These are phyloP conservation scores for Holtermannia corniformis DNA, from an alignment of 768 basidiomycete genomes.

Conservation along the genomic window DNA sequence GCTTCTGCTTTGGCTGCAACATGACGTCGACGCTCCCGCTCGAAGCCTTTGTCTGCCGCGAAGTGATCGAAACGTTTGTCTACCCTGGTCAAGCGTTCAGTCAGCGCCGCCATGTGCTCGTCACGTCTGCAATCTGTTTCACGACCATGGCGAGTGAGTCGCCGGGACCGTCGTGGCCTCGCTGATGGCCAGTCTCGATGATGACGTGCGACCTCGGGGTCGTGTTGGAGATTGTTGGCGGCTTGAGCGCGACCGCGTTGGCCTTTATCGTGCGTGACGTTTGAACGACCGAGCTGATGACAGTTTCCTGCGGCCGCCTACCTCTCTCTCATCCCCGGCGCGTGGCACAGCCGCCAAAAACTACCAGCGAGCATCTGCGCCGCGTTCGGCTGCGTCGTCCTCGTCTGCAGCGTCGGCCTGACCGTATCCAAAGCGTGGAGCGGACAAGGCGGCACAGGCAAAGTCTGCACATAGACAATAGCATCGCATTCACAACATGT, in stretches of 20 bases:
- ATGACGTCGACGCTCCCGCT: constrained; percentile 98
- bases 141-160: constrained; percentile 68
- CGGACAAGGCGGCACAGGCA: constrained; percentile 53
- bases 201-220: constrained; percentile 96
- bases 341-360: constrained; percentile 63
- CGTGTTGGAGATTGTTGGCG: constrained; percentile 96
- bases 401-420: constrained; percentile 66
- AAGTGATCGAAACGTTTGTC: constrained; percentile 94
- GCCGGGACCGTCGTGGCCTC: neutral
- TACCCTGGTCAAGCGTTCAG: constrained; percentile 80
- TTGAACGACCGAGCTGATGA: neutral
- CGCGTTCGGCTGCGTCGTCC: constrained; percentile 63
- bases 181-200: constrained; percentile 57
- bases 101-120: constrained; percentile 73
- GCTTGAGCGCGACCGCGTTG: constrained; percentile 61
- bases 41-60: constrained; percentile 93
- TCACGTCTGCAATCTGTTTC: constrained; percentile 75
- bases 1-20: constrained; percentile 87
- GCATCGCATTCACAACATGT: neutral
- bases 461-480: constrained; percentile 54
- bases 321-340: constrained; percentile 37
- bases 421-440: constrained; percentile 73
- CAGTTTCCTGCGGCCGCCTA: constrained; percentile 41
- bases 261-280: constrained; percentile 58
- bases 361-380: constrained; percentile 66